Conservation (phyloP, 257 asterid species). For the Solanum bulbocastanum region DNA sequence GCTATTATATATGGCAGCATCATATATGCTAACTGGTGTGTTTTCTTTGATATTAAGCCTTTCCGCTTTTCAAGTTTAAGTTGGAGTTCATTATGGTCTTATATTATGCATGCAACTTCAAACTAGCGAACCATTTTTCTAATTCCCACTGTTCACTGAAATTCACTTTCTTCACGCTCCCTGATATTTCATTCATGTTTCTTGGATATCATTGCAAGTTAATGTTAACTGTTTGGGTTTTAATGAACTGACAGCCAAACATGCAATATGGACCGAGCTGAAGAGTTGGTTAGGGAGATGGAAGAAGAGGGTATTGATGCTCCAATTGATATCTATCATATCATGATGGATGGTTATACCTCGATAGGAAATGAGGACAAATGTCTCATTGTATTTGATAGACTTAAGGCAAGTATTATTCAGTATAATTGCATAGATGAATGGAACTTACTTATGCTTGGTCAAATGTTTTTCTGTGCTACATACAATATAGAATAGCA, state of each 20-base stretch:
- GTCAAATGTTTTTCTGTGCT: neutral
- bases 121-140: neutral
- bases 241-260: slow-evolving; percentile 51
- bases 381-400: slow-evolving; percentile 72
- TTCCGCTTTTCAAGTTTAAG: neutral
- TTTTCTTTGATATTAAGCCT: neutral
- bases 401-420: slow-evolving; percentile 53
- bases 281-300: slow-evolving; percentile 92
- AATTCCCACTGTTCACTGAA: neutral
- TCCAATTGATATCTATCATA: slow-evolving; percentile 79
- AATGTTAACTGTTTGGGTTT: slow-evolving; percentile 3
- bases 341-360: slow-evolving; percentile 98
- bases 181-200: neutral
- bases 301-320: slow-evolving; percentile 97
- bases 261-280: slow-evolving; percentile 63
- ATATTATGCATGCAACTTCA: neutral
- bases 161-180: neutral
- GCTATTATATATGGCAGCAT: slow-evolving; percentile 86
- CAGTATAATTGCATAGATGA: neutral
- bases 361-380: slow-evolving; percentile 60
- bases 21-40: slow-evolving; percentile 82
- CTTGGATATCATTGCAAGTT: neutral
- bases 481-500: neutral
- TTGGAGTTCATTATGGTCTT: neutral
- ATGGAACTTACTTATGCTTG: neutral